phyloP scores from a whole-genome alignment of 2,329 filamentous ascomycete genomes.

The Rugonectria rugulosa region DNA sequence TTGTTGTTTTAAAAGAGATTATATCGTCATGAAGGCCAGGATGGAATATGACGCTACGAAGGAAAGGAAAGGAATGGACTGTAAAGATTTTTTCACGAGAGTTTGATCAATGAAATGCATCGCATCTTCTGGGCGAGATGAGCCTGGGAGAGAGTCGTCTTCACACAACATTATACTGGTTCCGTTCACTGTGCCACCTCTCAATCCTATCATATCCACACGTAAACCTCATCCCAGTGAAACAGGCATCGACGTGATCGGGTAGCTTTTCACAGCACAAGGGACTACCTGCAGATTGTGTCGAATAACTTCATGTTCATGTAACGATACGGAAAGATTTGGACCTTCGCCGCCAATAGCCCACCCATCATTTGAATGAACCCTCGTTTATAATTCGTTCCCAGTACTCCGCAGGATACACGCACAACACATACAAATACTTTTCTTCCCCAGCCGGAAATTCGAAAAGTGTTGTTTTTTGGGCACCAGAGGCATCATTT shows the following conservation, averaged over 20 bases:
- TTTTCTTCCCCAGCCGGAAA: too few relatives aligned
- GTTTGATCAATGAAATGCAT: conserved; percentile 34
- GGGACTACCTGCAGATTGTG: too few relatives aligned
- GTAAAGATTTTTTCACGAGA: conserved; percentile 27
- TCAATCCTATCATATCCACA: too few relatives aligned
- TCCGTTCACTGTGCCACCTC: neutral
- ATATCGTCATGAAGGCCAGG: conserved; percentile 29
- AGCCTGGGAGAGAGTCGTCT: conserved; percentile 21
- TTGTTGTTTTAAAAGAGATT: conserved; percentile 28
- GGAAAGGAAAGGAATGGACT: conserved; percentile 23
- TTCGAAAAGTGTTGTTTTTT: conserved; percentile 21
- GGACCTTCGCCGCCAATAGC: conserved; percentile 23
- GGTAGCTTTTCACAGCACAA: conserved; percentile 16
- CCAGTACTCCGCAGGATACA: conserved; percentile 22
- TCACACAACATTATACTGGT: conserved; percentile 19
- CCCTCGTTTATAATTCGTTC: conserved; percentile 32
- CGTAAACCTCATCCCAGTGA: too few relatives aligned
- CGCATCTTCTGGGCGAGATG: conserved; percentile 18
- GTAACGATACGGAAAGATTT: conserved; percentile 23
- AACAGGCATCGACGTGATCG: too few relatives aligned
- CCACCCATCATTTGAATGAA: conserved; percentile 1
- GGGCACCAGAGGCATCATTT: conserved; percentile 43
- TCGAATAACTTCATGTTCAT: too few relatives aligned
- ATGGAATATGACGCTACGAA: conserved; percentile 15
- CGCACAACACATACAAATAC: too few relatives aligned